Evolutionary conservation across 2,329 filamentous ascomycete species (phyloP), one percentile per base, ranked within the genome.

Genomic region (Aureobasidium sp.): DNA sequence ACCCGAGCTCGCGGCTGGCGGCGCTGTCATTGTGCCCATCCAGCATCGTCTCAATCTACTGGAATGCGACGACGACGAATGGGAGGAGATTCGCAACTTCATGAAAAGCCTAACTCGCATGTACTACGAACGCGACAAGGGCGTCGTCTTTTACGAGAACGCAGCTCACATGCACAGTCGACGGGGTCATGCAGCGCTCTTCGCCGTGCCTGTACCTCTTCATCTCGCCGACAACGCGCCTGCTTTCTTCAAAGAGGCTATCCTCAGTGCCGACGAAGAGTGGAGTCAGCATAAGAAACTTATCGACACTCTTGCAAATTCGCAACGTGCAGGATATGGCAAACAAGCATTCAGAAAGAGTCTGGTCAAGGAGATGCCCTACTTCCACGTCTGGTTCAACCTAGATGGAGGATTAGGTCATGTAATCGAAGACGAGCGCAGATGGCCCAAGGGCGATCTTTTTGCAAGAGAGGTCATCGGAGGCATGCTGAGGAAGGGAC

Each of bases 1-100:
- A 67, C 95, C 94, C 0, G 93, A 97, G 71, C 78, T 99, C 47
- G 89, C 84, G 66, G 82, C 89, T 54, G 90, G 90, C 49, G 88
- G 91, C 53, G 90, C 92, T 7, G 87, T 94, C 62, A 94, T 99
- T 64, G 91, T 92, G 3, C 94, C 94, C 6, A 85, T 94, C 27
- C 85, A 91, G 67, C 94, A 99, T 72, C 87, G 87, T 58, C 85
- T 81, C 29, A 99, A 97, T 72, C 84, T 99, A 0, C 79, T 99
- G n/a, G 93, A 97, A 74, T 99, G 94, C 74, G 93, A 97, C 74
- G 93, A 99, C 70, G 94, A 99, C 71, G 94, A 99, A 73, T 99
- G 95, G 95, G 94, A 99, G 72, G 94, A 99, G 75, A 87, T 99
- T 6, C 89, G 94, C 66, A 99, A 99, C 74, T 99, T 99, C 72